These are phyloP conservation scores for Echinosophora koreensis DNA, from an alignment of 306 rosid species.

Conservation along the genomic window DNA sequence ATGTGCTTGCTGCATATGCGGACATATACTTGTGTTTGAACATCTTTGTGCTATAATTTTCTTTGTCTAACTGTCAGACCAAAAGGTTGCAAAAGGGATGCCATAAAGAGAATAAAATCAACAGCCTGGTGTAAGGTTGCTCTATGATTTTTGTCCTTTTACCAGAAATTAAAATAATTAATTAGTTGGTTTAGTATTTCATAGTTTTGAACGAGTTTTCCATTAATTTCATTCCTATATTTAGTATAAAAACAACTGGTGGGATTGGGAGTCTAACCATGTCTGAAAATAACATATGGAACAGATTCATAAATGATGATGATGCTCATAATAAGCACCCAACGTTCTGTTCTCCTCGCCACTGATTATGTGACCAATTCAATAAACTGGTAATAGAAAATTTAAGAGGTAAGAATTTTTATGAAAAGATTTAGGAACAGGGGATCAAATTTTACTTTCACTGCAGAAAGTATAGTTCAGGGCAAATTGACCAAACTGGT, in stretches of 20 bases:
- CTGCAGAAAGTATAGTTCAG: no score
- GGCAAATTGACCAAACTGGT: no score
- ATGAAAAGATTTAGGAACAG: no score
- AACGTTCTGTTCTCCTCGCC: no score
- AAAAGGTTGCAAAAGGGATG: slow-evolving; percentile 46
- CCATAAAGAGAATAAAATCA: slow-evolving; percentile 45
- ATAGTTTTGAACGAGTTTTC: background rate
- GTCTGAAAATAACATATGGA: background rate
- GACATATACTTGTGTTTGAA: slow-evolving; percentile 27
- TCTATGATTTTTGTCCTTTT: background rate
- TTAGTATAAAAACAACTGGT: background rate
- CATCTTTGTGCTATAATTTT: slow-evolving; percentile 43
- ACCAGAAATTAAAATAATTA: background rate
- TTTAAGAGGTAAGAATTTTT: background rate
- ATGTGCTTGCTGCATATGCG: slow-evolving; percentile 36
- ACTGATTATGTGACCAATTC: no score
- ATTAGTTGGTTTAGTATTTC: slow-evolving; percentile 5
- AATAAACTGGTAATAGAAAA: no score
- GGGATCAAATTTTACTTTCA: no score
- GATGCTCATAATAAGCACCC: no score
- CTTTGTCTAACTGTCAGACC: slow-evolving; percentile 45
- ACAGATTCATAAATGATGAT: background rate
- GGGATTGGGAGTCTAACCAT: background rate
- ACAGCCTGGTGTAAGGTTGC: background rate
- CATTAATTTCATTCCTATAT: background rate